Evolutionary conservation across 768 basidiomycete species (phyloP).

Genomic region (Amanita fuliginea): DNA sequence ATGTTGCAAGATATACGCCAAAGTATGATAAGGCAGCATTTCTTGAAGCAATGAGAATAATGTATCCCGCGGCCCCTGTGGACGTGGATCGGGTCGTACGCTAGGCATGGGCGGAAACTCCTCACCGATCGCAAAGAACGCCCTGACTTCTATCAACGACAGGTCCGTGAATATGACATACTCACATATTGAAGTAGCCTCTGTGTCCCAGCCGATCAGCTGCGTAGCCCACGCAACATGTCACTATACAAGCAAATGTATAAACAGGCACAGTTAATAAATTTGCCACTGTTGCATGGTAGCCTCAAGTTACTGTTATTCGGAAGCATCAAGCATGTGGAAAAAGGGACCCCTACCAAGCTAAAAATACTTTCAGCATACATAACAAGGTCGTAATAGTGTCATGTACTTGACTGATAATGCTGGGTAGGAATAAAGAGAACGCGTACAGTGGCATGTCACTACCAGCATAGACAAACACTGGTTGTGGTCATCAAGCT

Average conservation of each 20-base stretch:
- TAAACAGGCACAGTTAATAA: constrained; percentile 74
- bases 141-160: constrained; percentile 13
- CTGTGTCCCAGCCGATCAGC: constrained; percentile 54
- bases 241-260: constrained; percentile 52
- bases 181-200: constrained; percentile 56
- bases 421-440: constrained; percentile 67
- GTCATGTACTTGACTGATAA: constrained; percentile 52
- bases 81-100: constrained; percentile 1
- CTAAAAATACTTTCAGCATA: constrained; percentile 14
- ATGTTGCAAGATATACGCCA: constrained; percentile 60
- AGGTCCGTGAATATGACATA: constrained; percentile 4
- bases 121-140: constrained; percentile 25
- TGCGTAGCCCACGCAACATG: constrained; percentile 49
- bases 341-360: constrained; percentile 22
- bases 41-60: constrained; percentile 55
- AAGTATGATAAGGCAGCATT: constrained; percentile 59
- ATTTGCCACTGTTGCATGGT: constrained; percentile 61
- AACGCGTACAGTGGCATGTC: constrained; percentile 71
- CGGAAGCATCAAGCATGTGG: background rate
- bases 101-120: constrained; percentile 13
- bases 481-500: constrained; percentile 17
- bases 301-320: constrained; percentile 27
- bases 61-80: constrained; percentile 50
- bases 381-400: background rate
- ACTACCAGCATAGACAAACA: constrained; percentile 42